Conservation (phyloP, 345 rosid genomes). For the Murraya paniculata region DNA sequence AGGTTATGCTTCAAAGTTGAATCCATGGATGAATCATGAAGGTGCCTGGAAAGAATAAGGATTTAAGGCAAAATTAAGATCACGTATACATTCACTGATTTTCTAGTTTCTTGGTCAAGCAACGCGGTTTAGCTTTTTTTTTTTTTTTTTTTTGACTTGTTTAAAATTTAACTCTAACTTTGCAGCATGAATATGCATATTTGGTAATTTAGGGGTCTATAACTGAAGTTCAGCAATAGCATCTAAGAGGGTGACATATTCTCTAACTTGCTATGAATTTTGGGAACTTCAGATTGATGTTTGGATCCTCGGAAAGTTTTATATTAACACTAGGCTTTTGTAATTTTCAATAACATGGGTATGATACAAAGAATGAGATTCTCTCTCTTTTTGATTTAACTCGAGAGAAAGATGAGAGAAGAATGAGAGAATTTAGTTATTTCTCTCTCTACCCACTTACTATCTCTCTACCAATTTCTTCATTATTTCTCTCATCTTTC, state of each 20-base stretch:
- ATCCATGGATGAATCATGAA: neutral
- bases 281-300: conserved; percentile 33
- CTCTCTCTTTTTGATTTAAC: no score
- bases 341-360: conserved; percentile 28
- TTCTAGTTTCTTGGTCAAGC: conserved; percentile 3
- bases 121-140: neutral
- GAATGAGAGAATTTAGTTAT: no score
- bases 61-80: neutral
- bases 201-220: conserved; percentile 8
- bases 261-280: conserved; percentile 40
- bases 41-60: neutral
- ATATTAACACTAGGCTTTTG: conserved; percentile 23
- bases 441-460: no score
- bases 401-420: no score
- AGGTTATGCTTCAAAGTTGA: neutral
- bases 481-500: no score
- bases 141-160: neutral
- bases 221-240: conserved; percentile 39
- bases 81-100: conserved; percentile 23
- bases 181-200: conserved; percentile 11
- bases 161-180: conserved; percentile 13
- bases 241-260: conserved; percentile 4
- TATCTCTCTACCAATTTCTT: neutral
- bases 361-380: conserved; percentile 27
- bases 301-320: conserved; percentile 34